Evolutionary conservation across 768 basidiomycete genomes (phyloP), one percentile per base, ranked within the genome.

Genomic region (Tephrocybe rancida): DNA sequence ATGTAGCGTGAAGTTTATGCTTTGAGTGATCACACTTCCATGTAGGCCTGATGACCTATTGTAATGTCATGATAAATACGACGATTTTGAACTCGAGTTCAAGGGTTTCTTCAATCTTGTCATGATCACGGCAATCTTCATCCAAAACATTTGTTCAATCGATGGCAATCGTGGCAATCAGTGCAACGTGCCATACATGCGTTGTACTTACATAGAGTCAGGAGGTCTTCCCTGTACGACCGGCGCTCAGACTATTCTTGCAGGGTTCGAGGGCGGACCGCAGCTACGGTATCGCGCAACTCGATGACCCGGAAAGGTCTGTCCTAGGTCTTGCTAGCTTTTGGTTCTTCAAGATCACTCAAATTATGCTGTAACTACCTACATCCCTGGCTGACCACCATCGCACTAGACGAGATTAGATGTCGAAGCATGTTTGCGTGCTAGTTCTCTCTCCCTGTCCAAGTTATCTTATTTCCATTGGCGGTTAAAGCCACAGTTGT

Each of bases 101-200:
- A 32, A 52, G 50, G 27, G 30, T 6, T 32, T 32, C 30, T 13
- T 32, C 30, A 13, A 18, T n/a, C 35, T 7, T 18, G n/a, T 13
- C n/a, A 13, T 41, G 39, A 41, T n/a, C n/a, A 41, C 16, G 5
- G 3, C 26, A 29, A 21, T 21, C n/a, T 39, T 38, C 24, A 27
- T n/a, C 25, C 27, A 34, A 41, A 39, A 16, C 13, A 52, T 21
- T 50, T 27, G 38, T 47, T 64, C 59, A n/a, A 64, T 61, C 60
- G 58, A 60, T 64, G 51, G 47, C 44, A 53, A 55, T 61, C 57
- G 47, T 43, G 47, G 51, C 41, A 42, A 51, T 58, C 48, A 35
- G 47, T 62, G 54, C 54, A 52, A 48, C 59, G 56, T 64, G 63
- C 57, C 50, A 7, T 50, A 58, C 63, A 58, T 60, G 63, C 59